phyloP scores from a whole-genome alignment of 129 eudicot genomes.

The Ambrosia artemisiifolia region DNA sequence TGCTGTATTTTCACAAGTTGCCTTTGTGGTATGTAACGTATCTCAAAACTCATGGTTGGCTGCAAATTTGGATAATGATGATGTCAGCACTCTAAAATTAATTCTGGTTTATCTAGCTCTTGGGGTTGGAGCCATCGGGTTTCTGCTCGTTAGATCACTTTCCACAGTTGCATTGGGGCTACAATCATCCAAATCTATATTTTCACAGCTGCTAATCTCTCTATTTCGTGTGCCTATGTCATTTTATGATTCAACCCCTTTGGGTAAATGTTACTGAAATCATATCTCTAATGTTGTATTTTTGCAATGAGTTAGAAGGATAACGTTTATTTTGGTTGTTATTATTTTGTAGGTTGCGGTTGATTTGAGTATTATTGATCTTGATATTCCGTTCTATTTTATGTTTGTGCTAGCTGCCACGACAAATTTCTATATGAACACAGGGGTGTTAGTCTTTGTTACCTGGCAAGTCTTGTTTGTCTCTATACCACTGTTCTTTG shows the following conservation, averaged over 20 bases:
- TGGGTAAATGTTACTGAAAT: constrained; percentile 49
- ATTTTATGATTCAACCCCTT: constrained; percentile 96
- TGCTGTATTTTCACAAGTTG: constrained; percentile 54
- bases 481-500: constrained; percentile 60
- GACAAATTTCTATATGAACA: constrained; percentile 47
- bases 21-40: constrained; percentile 63
- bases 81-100: constrained; percentile 50
- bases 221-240: constrained; percentile 97
- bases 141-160: constrained; percentile 65
- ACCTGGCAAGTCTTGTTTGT: constrained; percentile 92
- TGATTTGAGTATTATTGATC: constrained; percentile 93
- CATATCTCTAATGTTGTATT: constrained; percentile 2
- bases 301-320: neutral
- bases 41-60: constrained; percentile 98
- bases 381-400: constrained; percentile 74
- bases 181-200: constrained; percentile 72
- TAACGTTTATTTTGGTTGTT: constrained; percentile 3
- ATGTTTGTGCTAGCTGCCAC: constrained; percentile 58
- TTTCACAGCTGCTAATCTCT: constrained; percentile 66
- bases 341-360: constrained; percentile 56
- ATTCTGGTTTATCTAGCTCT: constrained; percentile 70
- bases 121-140: constrained; percentile 50
- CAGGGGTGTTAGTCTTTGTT: constrained; percentile 63
- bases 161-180: constrained; percentile 62
- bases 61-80: constrained; percentile 67